Conservation (phyloP, 345 rosid genomes). For the Cochlearia excelsa region DNA sequence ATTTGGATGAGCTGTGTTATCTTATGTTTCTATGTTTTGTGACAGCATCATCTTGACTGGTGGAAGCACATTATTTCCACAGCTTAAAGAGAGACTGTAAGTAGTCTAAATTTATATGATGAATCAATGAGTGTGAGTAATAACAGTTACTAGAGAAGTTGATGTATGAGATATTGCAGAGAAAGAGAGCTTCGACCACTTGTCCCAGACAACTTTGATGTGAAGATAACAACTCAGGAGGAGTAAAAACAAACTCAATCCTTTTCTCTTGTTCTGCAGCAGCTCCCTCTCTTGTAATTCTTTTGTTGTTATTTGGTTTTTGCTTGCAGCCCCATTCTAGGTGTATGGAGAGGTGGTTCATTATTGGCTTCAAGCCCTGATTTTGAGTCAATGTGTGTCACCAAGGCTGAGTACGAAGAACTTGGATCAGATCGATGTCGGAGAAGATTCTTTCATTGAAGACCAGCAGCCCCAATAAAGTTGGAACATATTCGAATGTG, state of each 20-base stretch:
- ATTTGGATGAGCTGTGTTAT: slow-evolving; percentile 6
- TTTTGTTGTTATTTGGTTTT: not conserved
- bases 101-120: slow-evolving; percentile 21
- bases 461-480: too few species aligned
- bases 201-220: slow-evolving; percentile 42
- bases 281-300: not conserved
- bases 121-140: too few species aligned
- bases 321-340: slow-evolving; percentile 69
- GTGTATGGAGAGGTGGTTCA: slow-evolving; percentile 98
- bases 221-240: slow-evolving; percentile 6
- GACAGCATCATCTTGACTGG: slow-evolving; percentile 88
- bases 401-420: slow-evolving; percentile 96
- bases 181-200: slow-evolving; percentile 91
- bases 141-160: not conserved
- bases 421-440: slow-evolving; percentile 88
- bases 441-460: slow-evolving; percentile 68
- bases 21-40: slow-evolving; percentile 26
- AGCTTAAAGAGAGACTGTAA: slow-evolving; percentile 78
- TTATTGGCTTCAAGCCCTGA: slow-evolving; percentile 92
- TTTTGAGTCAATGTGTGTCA: slow-evolving; percentile 78
- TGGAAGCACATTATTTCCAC: slow-evolving; percentile 85
- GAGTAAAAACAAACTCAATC: slow-evolving; percentile 56
- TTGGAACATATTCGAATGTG: too few species aligned
- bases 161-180: slow-evolving; percentile 37
- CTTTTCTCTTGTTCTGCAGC: not conserved